Base-by-base conservation (phyloP, 768 basidiomycete genomes). In the Panaeolus papilionaceus region DNA sequence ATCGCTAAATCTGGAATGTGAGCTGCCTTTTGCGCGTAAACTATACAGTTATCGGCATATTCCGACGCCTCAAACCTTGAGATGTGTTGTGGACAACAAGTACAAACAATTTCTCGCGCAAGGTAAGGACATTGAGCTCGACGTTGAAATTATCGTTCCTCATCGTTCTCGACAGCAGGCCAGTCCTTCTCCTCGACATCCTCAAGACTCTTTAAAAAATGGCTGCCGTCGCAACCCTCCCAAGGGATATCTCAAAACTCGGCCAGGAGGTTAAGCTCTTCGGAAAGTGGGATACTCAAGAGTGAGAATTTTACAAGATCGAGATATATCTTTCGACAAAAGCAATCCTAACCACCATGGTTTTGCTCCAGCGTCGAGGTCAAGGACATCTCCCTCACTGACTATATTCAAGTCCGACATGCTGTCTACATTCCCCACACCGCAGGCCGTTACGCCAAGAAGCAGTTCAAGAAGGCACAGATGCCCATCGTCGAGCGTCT, bases 401-500 rank as follows among this genome's bases (percentile, higher is more conserved):
- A 99, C 83, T 99, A 99, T 90, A 98, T 99, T 82, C 96, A 99
- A 87, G 92, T 97, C 82, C 94, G 94, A 79, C 94, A 98, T 80
- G 92, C 96, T 63, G 97, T 98, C 79, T 99, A 95, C 84, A 83
- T 98, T 67, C 97, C 97, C 68, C 97, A 99, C 88, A 99, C 98
- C 69, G 96, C 97, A 71, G 98, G 98, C 72, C 95, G 98, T 82
- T 99, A 98, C 81, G 95, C 96, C 77, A 96, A 96, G 88, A 98
- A 98, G 86, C 96, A 98, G 83, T 99, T 99, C 91, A 98, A 96
- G 88, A 99, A 99, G 90, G 96, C 95, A 5, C 95, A 98, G 81
- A 99, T 99, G 98, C 98, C 98, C 78, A 97, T 99, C 79, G 98
- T 99, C 75, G 98, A 99, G 84, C 94, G 98, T 79, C 86, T 99